A percentile compares a stretch with the other conserved stretches of the same genome.
phyloP scores from a whole-genome alignment of 1,284 basidiomycete genomes.

The Boletellus deceptivus region DNA sequence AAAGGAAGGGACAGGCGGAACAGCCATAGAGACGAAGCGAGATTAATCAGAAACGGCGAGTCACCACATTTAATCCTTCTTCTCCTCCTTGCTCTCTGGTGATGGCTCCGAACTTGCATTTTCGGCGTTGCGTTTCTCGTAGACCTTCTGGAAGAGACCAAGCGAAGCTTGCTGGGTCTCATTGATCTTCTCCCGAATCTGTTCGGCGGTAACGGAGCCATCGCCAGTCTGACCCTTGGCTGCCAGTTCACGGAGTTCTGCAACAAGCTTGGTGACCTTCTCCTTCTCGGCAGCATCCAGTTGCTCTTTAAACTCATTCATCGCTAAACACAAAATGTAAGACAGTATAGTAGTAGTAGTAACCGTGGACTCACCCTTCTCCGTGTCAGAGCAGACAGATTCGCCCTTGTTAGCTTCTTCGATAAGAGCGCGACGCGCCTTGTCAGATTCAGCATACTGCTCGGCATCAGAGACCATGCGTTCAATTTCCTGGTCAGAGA shows the following conservation, averaged over 20 bases:
- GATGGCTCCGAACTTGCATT: constrained; percentile 49
- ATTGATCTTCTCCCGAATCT: constrained; percentile 90
- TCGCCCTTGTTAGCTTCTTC: constrained; percentile 98
- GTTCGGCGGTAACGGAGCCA: constrained; percentile 76
- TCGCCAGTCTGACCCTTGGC: constrained; percentile 90
- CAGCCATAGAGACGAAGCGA: constrained; percentile 12
- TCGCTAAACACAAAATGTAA: constrained; percentile 49
- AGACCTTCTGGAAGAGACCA: constrained; percentile 98
- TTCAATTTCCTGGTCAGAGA: constrained; percentile 96
- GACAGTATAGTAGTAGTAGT: not conserved
- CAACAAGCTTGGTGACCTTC: constrained; percentile 85
- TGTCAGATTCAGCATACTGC: constrained; percentile 89
- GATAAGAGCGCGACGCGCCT: constrained; percentile 84
- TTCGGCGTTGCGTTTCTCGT: constrained; percentile 87
- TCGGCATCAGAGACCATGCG: constrained; percentile 96
- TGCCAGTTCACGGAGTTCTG: constrained; percentile 88
- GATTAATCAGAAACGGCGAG: not conserved
- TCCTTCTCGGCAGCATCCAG: constrained; percentile 90
- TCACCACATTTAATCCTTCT: constrained; percentile 61
- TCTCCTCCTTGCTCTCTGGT: constrained; percentile 57
- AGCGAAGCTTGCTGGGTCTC: constrained; percentile 97
- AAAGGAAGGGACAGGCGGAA: constrained; percentile 28
- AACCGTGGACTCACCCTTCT: constrained; percentile 68
- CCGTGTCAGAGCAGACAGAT: constrained; percentile 91
- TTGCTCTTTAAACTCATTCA: constrained; percentile 98